phyloP scores from a whole-genome alignment of 2,329 filamentous ascomycete species.

The Penicillium sp. region DNA sequence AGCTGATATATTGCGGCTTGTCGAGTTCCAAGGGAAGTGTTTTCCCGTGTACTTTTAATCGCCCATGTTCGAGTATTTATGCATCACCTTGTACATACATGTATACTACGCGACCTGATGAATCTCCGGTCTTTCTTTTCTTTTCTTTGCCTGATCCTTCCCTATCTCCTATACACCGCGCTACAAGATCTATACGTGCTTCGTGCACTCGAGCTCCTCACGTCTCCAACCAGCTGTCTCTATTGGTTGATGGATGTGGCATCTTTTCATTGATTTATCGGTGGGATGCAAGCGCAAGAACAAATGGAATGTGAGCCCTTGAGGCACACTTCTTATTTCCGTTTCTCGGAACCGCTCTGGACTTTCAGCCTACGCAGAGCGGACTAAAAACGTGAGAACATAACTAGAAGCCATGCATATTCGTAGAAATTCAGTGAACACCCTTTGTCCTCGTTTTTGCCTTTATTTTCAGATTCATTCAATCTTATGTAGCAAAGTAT shows the following conservation, averaged over 20 bases:
- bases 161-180: constrained; percentile 8
- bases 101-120: constrained; percentile 20
- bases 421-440: background rate
- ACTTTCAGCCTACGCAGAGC: constrained; percentile 50
- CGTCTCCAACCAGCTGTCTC: constrained; percentile 48
- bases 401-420: background rate
- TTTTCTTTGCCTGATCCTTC: constrained; percentile 3
- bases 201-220: constrained; percentile 52
- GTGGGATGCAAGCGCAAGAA: constrained; percentile 49
- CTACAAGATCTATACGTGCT: constrained; percentile 43
- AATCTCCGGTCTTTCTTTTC: constrained; percentile 17
- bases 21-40: background rate
- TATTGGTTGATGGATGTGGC: constrained; percentile 54
- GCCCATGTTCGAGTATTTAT: constrained; percentile 1
- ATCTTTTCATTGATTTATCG: constrained; percentile 19
- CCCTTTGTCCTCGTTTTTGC: too few relatives aligned
- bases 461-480: too few relatives aligned
- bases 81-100: constrained; percentile 27
- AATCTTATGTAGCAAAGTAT: too few relatives aligned
- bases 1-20: constrained; percentile 13
- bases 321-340: constrained; percentile 40
- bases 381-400: constrained; percentile 61
- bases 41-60: constrained; percentile 19
- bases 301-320: constrained; percentile 33
- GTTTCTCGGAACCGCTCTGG: constrained; percentile 57